phyloP scores from a whole-genome alignment of 768 basidiomycete genomes.

The Mycena vulgaris region DNA sequence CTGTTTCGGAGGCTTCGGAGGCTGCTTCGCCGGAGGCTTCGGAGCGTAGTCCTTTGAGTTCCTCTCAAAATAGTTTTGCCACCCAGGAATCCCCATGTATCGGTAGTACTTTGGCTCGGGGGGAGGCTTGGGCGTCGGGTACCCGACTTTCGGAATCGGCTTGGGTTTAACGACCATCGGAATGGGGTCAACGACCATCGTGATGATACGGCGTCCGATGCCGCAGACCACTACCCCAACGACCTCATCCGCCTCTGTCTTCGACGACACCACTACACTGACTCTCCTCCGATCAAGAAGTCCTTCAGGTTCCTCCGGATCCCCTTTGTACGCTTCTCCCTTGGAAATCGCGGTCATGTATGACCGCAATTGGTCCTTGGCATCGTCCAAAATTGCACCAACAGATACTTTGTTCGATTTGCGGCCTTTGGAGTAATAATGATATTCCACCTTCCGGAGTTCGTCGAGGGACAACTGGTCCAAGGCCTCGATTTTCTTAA shows the following conservation, averaged over 20 bases:
- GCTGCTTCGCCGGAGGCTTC: no score
- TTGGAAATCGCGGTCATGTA: constrained; percentile 12
- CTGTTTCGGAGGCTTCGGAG: no score
- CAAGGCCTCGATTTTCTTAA: background rate
- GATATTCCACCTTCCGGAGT: background rate
- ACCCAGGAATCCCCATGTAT: background rate
- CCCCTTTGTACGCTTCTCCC: background rate
- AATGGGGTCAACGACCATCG: background rate
- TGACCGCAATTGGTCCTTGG: background rate
- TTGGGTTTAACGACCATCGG: no score
- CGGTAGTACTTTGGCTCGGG: background rate
- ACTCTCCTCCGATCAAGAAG: background rate
- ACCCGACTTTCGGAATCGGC: no score
- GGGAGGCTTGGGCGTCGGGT: no score
- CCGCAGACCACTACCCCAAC: constrained; percentile 5
- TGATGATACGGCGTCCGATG: constrained; percentile 16
- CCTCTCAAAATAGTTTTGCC: background rate
- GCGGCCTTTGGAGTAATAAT: background rate
- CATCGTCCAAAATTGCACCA: background rate
- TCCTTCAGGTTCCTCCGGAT: no score
- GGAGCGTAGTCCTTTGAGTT: no score
- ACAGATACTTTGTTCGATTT: background rate
- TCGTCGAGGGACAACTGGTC: background rate
- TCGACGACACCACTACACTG: background rate
- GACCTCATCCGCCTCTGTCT: constrained; percentile 1